phyloP scores from a whole-genome alignment of 2,329 filamentous ascomycete species.

The Alternaria triticimaculans region DNA sequence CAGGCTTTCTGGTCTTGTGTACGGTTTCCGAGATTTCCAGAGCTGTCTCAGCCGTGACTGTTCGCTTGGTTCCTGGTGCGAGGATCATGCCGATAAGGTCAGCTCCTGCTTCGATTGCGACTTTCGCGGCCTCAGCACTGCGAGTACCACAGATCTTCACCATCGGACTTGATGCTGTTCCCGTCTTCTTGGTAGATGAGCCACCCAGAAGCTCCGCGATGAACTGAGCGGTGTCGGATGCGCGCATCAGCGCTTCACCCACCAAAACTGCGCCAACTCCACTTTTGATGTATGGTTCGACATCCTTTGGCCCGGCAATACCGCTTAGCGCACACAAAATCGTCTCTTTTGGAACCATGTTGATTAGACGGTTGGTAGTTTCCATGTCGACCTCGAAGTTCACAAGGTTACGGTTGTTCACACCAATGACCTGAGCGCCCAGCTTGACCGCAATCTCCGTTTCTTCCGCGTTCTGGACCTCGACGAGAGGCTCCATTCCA shows the following conservation, averaged over 20 bases:
- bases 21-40: slow-evolving; percentile 80
- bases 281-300: slow-evolving; percentile 83
- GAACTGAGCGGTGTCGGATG: slow-evolving; percentile 80
- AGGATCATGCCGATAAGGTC: slow-evolving; percentile 94
- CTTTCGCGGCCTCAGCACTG: slow-evolving; percentile 77
- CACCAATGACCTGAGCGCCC: slow-evolving; percentile 89
- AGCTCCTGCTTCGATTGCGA: slow-evolving; percentile 84
- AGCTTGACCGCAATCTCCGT: slow-evolving; percentile 87
- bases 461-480: slow-evolving; percentile 93
- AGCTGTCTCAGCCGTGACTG: slow-evolving; percentile 79
- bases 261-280: slow-evolving; percentile 93
- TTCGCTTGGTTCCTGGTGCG: slow-evolving; percentile 80
- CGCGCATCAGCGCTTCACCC: slow-evolving; percentile 94
- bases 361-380: slow-evolving; percentile 87
- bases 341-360: slow-evolving; percentile 82
- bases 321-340: slow-evolving; percentile 94
- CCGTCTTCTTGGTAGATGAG: slow-evolving; percentile 28
- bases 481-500: slow-evolving; percentile 96
- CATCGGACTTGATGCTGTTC: slow-evolving; percentile 54
- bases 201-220: slow-evolving; percentile 81
- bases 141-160: slow-evolving; percentile 97
- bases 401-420: slow-evolving; percentile 96
- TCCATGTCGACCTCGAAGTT: slow-evolving; percentile 96
- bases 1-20: slow-evolving; percentile 60
- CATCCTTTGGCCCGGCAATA: slow-evolving; percentile 87